Conservation (phyloP, 306 rosid genomes). For the Cucumis melo region DNA sequence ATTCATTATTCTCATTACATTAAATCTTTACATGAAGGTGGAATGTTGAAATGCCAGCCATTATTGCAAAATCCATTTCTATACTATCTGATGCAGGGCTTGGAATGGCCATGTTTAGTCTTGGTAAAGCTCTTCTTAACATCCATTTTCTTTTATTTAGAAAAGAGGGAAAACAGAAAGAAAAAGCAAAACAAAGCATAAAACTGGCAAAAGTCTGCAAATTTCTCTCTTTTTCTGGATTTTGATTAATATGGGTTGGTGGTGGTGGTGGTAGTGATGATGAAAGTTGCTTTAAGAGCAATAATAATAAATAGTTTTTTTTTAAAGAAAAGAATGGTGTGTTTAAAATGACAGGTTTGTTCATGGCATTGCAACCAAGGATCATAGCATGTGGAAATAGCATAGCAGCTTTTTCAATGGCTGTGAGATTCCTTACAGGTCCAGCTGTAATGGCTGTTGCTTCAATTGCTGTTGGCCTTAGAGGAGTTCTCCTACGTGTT, state of each 20-base stretch:
- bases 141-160: not conserved
- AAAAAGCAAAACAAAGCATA: not conserved
- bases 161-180: too few species aligned
- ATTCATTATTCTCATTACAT: not conserved
- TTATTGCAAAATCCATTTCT: slow-evolving; percentile 72
- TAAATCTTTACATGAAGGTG: slow-evolving; percentile 30
- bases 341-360: slow-evolving; percentile 44
- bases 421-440: slow-evolving; percentile 93
- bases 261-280: slow-evolving; percentile 3
- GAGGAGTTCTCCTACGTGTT: slow-evolving; percentile 70
- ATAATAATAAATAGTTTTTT: too few species aligned
- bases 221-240: not conserved
- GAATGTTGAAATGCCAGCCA: slow-evolving; percentile 72
- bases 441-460: slow-evolving; percentile 99
- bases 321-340: not conserved
- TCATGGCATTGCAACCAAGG: slow-evolving; percentile 98
- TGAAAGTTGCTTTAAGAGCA: not conserved
- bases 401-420: slow-evolving; percentile 80
- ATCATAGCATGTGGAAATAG: slow-evolving; percentile 97
- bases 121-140: slow-evolving; percentile 37
- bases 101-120: slow-evolving; percentile 99
- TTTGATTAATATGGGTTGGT: slow-evolving; percentile 18
- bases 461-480: slow-evolving; percentile 89
- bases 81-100: slow-evolving; percentile 93
- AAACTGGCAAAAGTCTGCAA: not conserved